Conservation (phyloP, 2,329 filamentous ascomycete species). For the Alternaria hordeiaustralica region DNA sequence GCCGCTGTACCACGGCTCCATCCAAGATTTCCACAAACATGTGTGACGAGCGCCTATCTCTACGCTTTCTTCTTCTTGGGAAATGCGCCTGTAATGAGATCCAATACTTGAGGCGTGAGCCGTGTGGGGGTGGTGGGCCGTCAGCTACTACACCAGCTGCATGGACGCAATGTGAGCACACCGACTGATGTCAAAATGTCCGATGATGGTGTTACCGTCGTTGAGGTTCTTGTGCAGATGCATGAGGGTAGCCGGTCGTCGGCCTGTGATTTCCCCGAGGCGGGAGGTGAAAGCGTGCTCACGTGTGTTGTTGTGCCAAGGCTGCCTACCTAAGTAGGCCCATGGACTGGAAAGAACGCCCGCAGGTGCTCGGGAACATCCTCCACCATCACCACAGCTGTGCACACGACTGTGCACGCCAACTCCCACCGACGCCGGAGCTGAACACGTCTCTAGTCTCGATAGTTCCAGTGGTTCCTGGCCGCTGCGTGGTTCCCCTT, state of each 20-base stretch:
- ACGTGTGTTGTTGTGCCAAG: neutral
- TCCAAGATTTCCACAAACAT: constrained; percentile 10
- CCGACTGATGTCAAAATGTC: constrained; percentile 11
- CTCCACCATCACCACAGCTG: neutral
- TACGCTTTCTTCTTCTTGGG: constrained; percentile 2
- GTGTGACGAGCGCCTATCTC: constrained; percentile 18
- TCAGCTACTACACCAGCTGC: constrained; percentile 7
- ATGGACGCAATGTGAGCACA: constrained; percentile 15
- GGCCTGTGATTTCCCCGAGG: neutral
- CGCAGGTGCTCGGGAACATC: neutral
- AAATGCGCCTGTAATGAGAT: neutral
- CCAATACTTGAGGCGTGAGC: neutral
- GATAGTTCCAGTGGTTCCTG: neutral
- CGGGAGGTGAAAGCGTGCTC: neutral
- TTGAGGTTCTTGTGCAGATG: neutral
- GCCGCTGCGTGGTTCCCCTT: constrained; percentile 7
- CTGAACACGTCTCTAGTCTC: neutral
- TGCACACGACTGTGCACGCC: neutral
- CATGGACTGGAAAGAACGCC: neutral
- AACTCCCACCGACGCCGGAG: neutral
- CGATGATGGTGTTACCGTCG: constrained; percentile 2
- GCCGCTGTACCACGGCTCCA: constrained; percentile 18
- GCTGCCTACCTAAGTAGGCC: neutral
- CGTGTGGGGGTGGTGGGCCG: constrained; percentile 9
- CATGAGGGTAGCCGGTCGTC: neutral